These are phyloP conservation scores for Aristolochia contorta DNA, from an alignment of 164 flowering plant genomes.

Conservation along the genomic window DNA sequence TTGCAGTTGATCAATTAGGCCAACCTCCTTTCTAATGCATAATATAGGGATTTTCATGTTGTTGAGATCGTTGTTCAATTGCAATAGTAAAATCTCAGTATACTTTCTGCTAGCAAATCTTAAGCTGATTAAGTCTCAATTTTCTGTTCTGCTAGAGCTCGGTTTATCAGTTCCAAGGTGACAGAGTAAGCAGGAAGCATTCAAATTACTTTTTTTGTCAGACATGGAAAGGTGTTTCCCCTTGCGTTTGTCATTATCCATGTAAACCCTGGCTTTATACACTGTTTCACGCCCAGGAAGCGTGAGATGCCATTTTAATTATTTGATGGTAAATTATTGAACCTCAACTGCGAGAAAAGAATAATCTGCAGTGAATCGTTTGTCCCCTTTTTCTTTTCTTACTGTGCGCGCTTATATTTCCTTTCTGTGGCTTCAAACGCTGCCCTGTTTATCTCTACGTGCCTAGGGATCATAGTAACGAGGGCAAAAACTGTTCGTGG, in stretches of 20 bases:
- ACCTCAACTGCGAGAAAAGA: no score
- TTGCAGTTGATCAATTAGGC: background rate
- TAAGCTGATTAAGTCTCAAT: constrained; percentile 15
- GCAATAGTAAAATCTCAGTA: background rate
- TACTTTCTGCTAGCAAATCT: background rate
- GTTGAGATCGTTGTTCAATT: background rate
- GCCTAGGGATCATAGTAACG: no score
- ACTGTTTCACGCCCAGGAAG: background rate
- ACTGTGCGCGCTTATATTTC: no score
- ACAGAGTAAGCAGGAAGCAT: constrained; percentile 17
- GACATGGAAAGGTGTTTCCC: constrained; percentile 5
- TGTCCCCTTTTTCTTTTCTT: no score
- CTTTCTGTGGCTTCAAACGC: no score
- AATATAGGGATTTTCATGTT: background rate
- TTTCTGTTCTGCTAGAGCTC: constrained; percentile 40
- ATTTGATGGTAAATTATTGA: background rate
- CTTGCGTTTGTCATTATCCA: background rate
- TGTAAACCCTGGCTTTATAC: background rate
- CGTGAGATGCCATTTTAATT: background rate
- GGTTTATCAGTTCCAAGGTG: constrained; percentile 88
- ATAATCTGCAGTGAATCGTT: no score
- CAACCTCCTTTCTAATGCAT: background rate
- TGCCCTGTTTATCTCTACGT: no score
- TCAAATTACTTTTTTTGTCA: constrained; percentile 1
- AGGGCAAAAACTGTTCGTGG: no score